phyloP scores from a whole-genome alignment of 2,329 filamentous ascomycete genomes.

The Pseudopithomyces chartarum region DNA sequence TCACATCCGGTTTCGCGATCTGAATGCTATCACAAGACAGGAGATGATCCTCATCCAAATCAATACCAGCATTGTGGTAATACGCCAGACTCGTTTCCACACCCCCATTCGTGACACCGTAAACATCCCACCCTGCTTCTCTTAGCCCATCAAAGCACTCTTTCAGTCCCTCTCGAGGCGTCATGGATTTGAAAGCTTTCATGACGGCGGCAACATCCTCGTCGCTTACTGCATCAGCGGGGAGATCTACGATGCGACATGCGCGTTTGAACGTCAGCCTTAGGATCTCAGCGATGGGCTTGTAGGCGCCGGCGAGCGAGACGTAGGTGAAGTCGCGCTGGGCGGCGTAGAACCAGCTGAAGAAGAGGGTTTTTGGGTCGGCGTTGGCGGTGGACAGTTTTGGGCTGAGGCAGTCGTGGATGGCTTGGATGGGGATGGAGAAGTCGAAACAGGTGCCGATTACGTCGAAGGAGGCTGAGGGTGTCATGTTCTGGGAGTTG shows the following conservation, averaged over 20 bases:
- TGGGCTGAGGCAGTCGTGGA: not conserved
- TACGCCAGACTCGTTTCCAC: constrained; percentile 3
- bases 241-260: constrained; percentile 1
- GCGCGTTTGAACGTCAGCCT: not conserved
- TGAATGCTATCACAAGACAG: not conserved
- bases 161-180: not conserved
- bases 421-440: not conserved
- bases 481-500: not conserved
- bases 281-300: constrained; percentile 1
- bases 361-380: constrained; percentile 2
- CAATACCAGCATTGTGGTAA: not conserved
- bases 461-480: not conserved
- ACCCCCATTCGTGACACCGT: not conserved
- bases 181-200: not conserved
- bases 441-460: constrained; percentile 5
- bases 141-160: not conserved
- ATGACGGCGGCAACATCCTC: not conserved
- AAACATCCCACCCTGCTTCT: not conserved
- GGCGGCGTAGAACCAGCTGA: constrained; percentile 4
- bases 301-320: not conserved
- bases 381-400: not conserved
- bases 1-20: not conserved
- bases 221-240: constrained; percentile 1
- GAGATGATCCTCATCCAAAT: constrained; percentile 1
- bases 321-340: constrained; percentile 4